Evolutionary conservation across 169 alveolate genomes (phyloP), one percentile per base, ranked within the genome.

Genomic region (Cryptosporidium bovis): DNA sequence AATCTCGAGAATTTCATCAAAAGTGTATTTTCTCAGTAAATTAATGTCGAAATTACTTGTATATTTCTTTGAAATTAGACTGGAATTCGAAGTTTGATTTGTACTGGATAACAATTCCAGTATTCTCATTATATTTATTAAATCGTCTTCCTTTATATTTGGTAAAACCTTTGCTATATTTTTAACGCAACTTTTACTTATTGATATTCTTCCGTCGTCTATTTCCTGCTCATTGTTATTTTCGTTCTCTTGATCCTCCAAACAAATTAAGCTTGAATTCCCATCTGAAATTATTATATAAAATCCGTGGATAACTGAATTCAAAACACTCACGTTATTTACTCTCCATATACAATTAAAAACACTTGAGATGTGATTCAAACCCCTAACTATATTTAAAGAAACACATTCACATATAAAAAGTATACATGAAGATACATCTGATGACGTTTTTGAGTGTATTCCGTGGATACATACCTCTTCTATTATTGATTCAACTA

Each of bases 221-320:
- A 58, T 24, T 0, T 77, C 71, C 27, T 56, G 20, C 0, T 77
- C 87, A 62, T 34, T 62, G 18, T 60, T 40, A 44, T 27, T n/a
- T 36, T 60, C 62, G 27, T 27, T 34, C 29, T 46, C 64, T 36
- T 60, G 87, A 40, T 48, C 44, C 2, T 34, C 71, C 24, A 31
- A 15, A 62, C 44, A 34, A 56, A 40, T 56, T 40, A 20, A 77
- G 34, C 64, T 15, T 15, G 84, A 31, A 44, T 29, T 18, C 40
- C 46, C 64, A 40, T 77, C 64, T 15, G 64, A 56, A 15, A 77
- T 56, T 3, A 60, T 77, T 48, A 77, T 44, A 66, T 40, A 77
- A 60, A 77, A 77, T 13, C 87, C 87, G 46, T 77, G 87, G 40
- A 77, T 53, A 58, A 62, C 64, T 2, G 87, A 36, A 44, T 77